Evolutionary conservation across 1,284 basidiomycete species (phyloP).

Genomic region (Anthracocystis setariae): DNA sequence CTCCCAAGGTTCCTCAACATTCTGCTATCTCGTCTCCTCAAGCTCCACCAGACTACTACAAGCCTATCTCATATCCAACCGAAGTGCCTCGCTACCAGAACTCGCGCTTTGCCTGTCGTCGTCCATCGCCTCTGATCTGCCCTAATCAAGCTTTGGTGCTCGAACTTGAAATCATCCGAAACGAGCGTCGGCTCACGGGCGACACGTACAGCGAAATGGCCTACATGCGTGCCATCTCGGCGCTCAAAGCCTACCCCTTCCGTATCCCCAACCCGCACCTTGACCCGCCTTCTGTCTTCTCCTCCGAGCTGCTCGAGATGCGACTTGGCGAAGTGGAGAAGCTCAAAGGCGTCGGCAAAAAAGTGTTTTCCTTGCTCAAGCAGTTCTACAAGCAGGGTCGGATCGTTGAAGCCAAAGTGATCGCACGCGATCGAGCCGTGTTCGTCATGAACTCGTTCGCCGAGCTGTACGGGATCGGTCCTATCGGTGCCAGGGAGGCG

Average conservation of each 20-base stretch:
- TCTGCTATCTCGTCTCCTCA: neutral
- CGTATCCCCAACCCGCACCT: constrained; percentile 26
- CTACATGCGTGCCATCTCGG: constrained; percentile 61
- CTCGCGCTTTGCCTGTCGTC: constrained; percentile 48
- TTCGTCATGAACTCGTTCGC: constrained; percentile 55
- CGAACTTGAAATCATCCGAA: constrained; percentile 56
- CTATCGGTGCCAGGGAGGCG: constrained; percentile 52
- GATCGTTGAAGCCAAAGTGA: constrained; percentile 59
- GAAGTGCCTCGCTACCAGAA: constrained; percentile 37
- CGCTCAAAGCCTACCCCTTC: constrained; percentile 59
- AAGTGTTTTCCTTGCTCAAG: constrained; percentile 49
- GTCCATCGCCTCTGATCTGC: constrained; percentile 55
- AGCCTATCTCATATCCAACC: constrained; percentile 12
- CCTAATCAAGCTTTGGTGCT: constrained; percentile 58
- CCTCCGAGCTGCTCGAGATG: constrained; percentile 8
- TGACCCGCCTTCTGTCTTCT: constrained; percentile 6
- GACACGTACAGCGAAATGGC: constrained; percentile 57
- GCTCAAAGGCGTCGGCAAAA: constrained; percentile 61
- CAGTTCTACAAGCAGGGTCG: constrained; percentile 48
- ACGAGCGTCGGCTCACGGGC: constrained; percentile 55
- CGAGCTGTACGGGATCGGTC: constrained; percentile 63
- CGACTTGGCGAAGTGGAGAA: constrained; percentile 31
- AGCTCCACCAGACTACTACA: constrained; percentile 10
- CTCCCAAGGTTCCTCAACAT: neutral
- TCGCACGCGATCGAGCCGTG: constrained; percentile 51